Evolutionary conservation across 2,329 filamentous ascomycete species (phyloP).

Genomic region (Chalara sp.): DNA sequence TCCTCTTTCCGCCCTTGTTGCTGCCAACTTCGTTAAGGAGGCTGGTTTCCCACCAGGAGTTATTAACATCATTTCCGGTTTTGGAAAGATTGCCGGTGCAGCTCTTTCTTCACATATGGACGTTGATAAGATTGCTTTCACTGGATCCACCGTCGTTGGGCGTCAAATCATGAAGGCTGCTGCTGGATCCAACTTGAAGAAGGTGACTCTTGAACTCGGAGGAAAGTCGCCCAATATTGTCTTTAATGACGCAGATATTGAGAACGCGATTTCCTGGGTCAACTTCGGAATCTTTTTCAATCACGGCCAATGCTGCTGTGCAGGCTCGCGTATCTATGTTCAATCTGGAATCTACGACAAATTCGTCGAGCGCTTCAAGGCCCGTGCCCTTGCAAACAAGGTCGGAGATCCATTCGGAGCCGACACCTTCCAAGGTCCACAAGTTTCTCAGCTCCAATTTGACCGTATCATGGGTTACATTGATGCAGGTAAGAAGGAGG

Average conservation of each 20-base stretch:
- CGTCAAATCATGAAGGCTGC: constrained; percentile 59
- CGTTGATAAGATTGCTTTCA: constrained; percentile 62
- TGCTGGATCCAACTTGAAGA: constrained; percentile 56
- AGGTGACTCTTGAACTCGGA: constrained; percentile 57
- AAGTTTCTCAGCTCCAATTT: constrained; percentile 63
- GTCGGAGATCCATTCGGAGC: constrained; percentile 61
- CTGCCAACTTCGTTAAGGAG: constrained; percentile 49
- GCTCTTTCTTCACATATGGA: constrained; percentile 57
- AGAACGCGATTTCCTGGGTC: constrained; percentile 56
- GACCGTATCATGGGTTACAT: constrained; percentile 65
- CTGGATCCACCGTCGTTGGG: constrained; percentile 55
- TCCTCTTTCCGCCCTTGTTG: constrained; percentile 48
- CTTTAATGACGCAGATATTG: constrained; percentile 54
- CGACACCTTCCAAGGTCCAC: constrained; percentile 65
- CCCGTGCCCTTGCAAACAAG: constrained; percentile 53
- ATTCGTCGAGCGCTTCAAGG: constrained; percentile 61
- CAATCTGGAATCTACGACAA: constrained; percentile 65
- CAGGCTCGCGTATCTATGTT: constrained; percentile 62
- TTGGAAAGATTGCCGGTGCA: constrained; percentile 61
- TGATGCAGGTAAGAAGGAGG: constrained; percentile 56
- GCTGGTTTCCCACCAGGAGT: constrained; percentile 61
- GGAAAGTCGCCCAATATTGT: constrained; percentile 58
- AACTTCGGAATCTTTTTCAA: constrained; percentile 42
- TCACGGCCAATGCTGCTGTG: constrained; percentile 42
- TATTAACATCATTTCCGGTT: constrained; percentile 57